Conservation (phyloP, 148 eudicot genomes). For the Fagopyrum tataricum region DNA sequence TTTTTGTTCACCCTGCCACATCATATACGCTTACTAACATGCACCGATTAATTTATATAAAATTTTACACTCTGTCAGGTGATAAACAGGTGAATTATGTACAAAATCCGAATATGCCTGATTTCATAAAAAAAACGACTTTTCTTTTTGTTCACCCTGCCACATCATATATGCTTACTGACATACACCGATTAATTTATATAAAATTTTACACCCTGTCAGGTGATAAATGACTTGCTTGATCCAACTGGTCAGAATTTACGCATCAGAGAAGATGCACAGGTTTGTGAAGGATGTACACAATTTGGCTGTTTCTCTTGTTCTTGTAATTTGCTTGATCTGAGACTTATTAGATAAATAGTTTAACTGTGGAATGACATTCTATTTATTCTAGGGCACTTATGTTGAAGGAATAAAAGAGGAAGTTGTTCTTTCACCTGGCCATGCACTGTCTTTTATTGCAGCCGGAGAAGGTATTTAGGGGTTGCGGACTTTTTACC, state of each 20-base stretch:
- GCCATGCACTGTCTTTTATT: conserved; percentile 94
- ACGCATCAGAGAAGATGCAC: conserved; percentile 96
- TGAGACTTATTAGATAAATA: conserved; percentile 4
- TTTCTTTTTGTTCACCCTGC: not conserved
- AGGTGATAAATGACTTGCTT: conserved; percentile 97
- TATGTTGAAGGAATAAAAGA: conserved; percentile 98
- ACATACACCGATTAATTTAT: not conserved
- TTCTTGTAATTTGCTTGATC: not conserved
- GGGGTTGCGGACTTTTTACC: conserved; percentile 5
- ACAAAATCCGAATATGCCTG: not conserved
- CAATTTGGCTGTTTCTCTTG: not conserved
- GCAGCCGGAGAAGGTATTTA: conserved; percentile 96
- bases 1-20: not conserved
- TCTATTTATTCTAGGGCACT: conserved; percentile 54
- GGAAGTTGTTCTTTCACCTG: conserved; percentile 98
- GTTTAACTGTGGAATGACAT: not conserved
- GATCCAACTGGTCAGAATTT: conserved; percentile 98
- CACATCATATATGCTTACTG: not conserved
- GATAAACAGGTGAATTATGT: too few relatives aligned
- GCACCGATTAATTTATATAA: not conserved
- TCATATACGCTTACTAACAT: not conserved
- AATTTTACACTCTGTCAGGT: conserved; percentile 34
- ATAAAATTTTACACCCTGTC: conserved; percentile 7
- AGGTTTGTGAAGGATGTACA: conserved; percentile 38
- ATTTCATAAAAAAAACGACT: not conserved